Evolutionary conservation across 495 filamentous ascomycete genomes (phyloP), one percentile per base, ranked within the genome.

Genomic region (Aspergillus asperescens): DNA sequence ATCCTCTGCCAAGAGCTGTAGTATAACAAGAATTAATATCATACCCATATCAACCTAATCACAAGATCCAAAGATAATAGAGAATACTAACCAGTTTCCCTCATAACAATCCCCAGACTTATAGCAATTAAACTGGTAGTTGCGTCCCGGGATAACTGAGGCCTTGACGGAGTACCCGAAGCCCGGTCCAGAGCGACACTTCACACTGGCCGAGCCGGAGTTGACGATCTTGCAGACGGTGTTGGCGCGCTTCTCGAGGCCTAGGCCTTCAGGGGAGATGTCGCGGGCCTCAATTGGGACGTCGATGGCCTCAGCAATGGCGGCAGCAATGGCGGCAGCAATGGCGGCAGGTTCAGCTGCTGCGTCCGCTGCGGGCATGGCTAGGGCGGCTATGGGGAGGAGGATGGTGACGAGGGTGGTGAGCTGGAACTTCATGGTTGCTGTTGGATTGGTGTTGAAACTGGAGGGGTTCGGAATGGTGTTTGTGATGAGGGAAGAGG

Each of bases 1-100:
- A 50, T 48, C 12, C 18, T 19, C 23, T 54, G 39, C 52, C 52
- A 54, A 19, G 52, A 48, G 34, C 52, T 54, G 19, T 25, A 13
- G 7, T 18, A 13, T 7, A 9, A 42, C 22, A 9, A 27, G 1
- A 1, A 42, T 42, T 25, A 42, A 25, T 42, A 16, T 15, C 22
- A 27, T 45, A 34, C 16, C 38, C 20, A 25, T 25, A 9, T 22
- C 20, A 39, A 15, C 23, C 10, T n/a, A 28, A 5, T 32, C 27
- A 27, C 4, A 31, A 52, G 22, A 7, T 8, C 19, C n/a, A 47
- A 38, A 47, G 7, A 18, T 8, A 8, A 9, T 4, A 43, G n/a
- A 15, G 28, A 22, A 25, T 5, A 47, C 52, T 48, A 20, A 54
- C 52, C 52, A 54, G 23, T 54, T 54, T 7, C 23, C 23, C 4